phyloP scores from a whole-genome alignment of 192 early-diverging fungal species.

The Funneliformis mosseae region DNA sequence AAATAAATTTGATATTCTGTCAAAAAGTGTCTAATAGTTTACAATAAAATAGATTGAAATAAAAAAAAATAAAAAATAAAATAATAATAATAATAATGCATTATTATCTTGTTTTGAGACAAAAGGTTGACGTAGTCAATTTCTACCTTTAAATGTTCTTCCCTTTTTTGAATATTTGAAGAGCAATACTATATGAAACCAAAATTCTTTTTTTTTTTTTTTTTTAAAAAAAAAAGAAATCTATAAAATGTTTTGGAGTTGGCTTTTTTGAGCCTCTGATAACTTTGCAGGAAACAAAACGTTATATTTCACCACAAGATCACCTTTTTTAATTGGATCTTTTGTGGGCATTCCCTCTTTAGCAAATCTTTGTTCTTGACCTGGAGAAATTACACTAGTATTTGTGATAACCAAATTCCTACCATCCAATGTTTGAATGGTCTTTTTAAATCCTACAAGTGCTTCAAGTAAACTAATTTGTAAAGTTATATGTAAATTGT shows the following conservation, averaged over 20 bases:
- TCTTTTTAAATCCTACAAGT: constrained; percentile 75
- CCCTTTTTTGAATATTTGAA: too few relatives aligned
- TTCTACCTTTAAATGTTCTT: too few relatives aligned
- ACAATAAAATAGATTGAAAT: too few relatives aligned
- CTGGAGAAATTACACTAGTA: constrained; percentile 66
- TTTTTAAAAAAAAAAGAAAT: too few relatives aligned
- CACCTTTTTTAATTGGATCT: constrained; percentile 76
- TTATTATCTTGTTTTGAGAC: too few relatives aligned
- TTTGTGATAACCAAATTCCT: constrained; percentile 68
- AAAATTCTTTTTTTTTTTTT: too few relatives aligned
- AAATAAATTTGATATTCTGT: too few relatives aligned
- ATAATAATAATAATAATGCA: too few relatives aligned
- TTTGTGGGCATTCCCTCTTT: constrained; percentile 97
- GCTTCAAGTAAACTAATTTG: constrained; percentile 78
- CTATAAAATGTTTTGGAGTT: constrained; percentile 50
- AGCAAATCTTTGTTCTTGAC: constrained; percentile 69
- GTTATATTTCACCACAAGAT: constrained; percentile 79
- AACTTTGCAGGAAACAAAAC: constrained; percentile 80
- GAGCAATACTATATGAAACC: too few relatives aligned
- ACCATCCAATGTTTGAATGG: constrained; percentile 77
- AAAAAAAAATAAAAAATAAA: too few relatives aligned
- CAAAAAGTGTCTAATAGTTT: too few relatives aligned
- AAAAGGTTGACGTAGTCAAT: too few relatives aligned
- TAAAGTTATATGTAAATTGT: constrained; percentile 72
- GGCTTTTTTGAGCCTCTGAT: constrained; percentile 71